Base-by-base conservation (phyloP, 495 filamentous ascomycete genomes). In the Daldinia childiae region DNA sequence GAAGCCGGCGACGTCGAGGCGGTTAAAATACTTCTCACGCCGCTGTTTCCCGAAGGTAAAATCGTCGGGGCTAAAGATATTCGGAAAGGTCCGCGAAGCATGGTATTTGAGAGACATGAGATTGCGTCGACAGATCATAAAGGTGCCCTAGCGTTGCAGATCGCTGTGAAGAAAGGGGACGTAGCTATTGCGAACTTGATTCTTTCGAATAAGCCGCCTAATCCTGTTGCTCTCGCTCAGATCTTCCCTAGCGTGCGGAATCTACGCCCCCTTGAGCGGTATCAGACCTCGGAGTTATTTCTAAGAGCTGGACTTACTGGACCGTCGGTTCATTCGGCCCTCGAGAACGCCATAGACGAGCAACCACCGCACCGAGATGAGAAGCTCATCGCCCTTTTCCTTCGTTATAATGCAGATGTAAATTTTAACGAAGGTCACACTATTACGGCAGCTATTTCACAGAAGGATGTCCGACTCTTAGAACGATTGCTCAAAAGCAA, bases 101-200 rank as follows among this genome's bases (percentile, higher is more conserved):
- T 77, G 59, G 66, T 74, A 14, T 76, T 75, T 32, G 71, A 77
- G 19, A 76, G 82, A 55, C 83, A 84, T 51, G 80, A 80, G 41
- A 78, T 75, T 15, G 81, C 83, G 6, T 83, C 83, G 26, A 80
- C 83, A 4, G 80, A 86, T 58, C 69, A 84, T 38, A 79, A 80
- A 55, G 76, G 79, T 27, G 82, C 81, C 6, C 34, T 79, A 32
- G 82, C 83, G 0, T 59, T 86, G n/a, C 73, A 74, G 15, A 70
- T 79, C n/a, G 81, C 83, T 0, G 78, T 84, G 2, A 69, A 75
- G 43, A 78, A 66, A 66, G 77, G 75, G 21, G 69, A 82, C 52
- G 26, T 75, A 11, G 62, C 74, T 1, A 81, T 85, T 70, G 77
- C 81, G 9, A 76, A 79, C 50, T 55, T 72, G 39, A 81, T 86